Conservation (phyloP, 331 rosid species). For the Malus hybrid region DNA sequence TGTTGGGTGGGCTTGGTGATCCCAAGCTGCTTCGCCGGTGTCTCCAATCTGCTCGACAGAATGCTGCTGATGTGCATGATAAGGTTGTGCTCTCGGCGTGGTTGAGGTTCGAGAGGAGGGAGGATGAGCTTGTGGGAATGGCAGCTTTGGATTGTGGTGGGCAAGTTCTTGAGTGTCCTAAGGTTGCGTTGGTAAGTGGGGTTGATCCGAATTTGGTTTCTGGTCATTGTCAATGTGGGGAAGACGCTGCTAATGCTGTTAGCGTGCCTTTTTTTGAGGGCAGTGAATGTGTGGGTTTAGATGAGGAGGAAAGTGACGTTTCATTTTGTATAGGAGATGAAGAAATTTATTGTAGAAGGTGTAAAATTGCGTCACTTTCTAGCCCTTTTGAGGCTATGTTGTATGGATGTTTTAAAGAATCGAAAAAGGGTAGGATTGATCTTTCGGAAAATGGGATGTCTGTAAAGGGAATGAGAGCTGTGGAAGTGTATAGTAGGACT, state of each 20-base stretch:
- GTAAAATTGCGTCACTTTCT: constrained; percentile 53
- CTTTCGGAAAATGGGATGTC: constrained; percentile 59
- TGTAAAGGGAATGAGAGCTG: constrained; percentile 59
- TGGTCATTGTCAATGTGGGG: constrained; percentile 42
- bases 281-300: constrained; percentile 11
- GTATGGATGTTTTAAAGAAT: constrained; percentile 60
- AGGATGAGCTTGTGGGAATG: constrained; percentile 59
- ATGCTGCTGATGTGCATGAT: constrained; percentile 50
- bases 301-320: constrained; percentile 48
- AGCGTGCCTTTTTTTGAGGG: constrained; percentile 1
- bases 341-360: constrained; percentile 48
- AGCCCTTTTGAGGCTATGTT: constrained; percentile 64
- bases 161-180: constrained; percentile 61
- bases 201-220: constrained; percentile 24
- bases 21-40: constrained; percentile 65
- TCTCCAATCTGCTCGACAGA: constrained; percentile 47
- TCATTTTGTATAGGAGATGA: constrained; percentile 49
- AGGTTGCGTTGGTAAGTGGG: constrained; percentile 52
- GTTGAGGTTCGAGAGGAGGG: constrained; percentile 74
- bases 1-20: constrained; percentile 55
- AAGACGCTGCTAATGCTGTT: constrained; percentile 23
- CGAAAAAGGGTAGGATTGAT: constrained; percentile 46
- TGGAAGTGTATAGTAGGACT: constrained; percentile 67
- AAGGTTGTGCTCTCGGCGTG: constrained; percentile 79
- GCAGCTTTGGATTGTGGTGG: constrained; percentile 62